Evolutionary conservation across 2,329 filamentous ascomycete species (phyloP).

Genomic region (Talaromyces sp.): DNA sequence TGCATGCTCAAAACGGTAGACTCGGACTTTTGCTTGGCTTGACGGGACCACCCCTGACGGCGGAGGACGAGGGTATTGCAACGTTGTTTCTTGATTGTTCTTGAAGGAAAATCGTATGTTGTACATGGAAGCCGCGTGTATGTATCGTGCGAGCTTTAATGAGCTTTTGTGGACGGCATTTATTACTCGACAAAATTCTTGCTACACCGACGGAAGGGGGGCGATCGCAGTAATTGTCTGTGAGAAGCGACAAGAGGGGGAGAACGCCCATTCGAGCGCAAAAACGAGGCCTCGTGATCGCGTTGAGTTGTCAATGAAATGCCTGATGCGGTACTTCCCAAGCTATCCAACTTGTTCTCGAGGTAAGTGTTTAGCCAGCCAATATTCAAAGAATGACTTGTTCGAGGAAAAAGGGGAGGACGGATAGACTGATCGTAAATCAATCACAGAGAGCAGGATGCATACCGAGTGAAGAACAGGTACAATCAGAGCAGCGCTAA

Average conservation of each 20-base stretch:
- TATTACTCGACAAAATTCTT: neutral
- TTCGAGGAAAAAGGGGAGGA: neutral
- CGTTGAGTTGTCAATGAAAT: neutral
- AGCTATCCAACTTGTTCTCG: neutral
- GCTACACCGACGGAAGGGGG: neutral
- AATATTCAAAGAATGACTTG: neutral
- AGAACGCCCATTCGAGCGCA: constrained; percentile 13
- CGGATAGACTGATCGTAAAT: neutral
- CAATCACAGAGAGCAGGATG: neutral
- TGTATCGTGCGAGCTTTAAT: neutral
- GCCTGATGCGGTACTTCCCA: neutral
- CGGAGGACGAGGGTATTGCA: neutral
- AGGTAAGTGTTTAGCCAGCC: neutral
- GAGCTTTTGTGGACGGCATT: neutral
- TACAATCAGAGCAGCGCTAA: neutral
- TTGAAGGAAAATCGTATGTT: neutral
- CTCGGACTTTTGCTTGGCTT: neutral
- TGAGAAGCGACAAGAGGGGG: neutral
- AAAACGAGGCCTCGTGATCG: constrained; percentile 1
- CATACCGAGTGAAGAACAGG: neutral
- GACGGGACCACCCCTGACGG: neutral
- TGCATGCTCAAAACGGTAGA: constrained; percentile 24
- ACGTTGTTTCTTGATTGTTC: neutral
- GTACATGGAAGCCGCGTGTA: neutral
- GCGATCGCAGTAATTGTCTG: constrained; percentile 3